These are phyloP conservation scores for Boletus subcaerulescens DNA, from an alignment of 768 basidiomycete genomes.

Conservation along the genomic window DNA sequence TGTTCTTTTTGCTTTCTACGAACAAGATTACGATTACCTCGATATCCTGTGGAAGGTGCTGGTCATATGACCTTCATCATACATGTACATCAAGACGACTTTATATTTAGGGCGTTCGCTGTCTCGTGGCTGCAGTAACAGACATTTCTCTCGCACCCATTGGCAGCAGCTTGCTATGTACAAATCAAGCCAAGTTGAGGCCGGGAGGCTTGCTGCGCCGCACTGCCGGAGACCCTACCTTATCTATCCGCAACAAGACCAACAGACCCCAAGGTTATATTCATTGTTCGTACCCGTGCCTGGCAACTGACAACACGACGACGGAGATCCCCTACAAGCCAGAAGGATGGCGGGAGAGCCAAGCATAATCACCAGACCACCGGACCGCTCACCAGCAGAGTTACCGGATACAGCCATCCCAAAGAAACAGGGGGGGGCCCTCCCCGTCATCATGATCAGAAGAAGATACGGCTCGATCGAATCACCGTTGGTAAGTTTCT, in stretches of 20 bases:
- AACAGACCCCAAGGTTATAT: background rate
- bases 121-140: background rate
- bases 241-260: background rate
- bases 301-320: conserved; percentile 13
- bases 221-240: conserved; percentile 2
- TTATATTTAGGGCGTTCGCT: background rate
- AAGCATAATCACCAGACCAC: background rate
- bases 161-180: background rate
- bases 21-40: background rate
- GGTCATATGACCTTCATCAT: background rate
- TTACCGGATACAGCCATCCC: conserved; percentile 2
- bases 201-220: background rate
- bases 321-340: background rate
- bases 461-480: background rate
- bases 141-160: background rate
- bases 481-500: conserved; percentile 5
- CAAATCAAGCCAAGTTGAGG: background rate
- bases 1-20: background rate
- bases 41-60: conserved; percentile 6
- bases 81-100: background rate
- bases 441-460: background rate
- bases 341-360: too few species aligned
- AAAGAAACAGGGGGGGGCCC: too few species aligned
- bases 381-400: background rate
- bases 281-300: conserved; percentile 2